A percentile compares a stretch with the other conserved stretches of the same genome.
phyloP scores from a whole-genome alignment of 2,329 filamentous ascomycete species.

The Phialophora verrucosa region DNA sequence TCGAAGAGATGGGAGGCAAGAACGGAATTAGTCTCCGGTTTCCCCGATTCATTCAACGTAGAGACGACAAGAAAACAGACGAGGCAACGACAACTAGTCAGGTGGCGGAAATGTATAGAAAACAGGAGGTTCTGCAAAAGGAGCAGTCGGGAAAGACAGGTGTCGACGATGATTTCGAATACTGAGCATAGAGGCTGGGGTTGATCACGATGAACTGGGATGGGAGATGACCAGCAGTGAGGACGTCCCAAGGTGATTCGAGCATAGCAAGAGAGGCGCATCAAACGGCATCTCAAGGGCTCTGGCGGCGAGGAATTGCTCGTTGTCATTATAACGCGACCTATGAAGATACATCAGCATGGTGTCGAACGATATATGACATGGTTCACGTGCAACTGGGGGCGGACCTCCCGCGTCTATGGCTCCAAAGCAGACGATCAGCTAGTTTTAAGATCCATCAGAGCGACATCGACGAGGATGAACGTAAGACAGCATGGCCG shows the following conservation, averaged over 20 bases:
- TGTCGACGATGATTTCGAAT: constrained; percentile 95
- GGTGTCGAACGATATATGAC: not conserved
- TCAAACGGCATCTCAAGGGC: not conserved
- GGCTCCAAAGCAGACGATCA: not conserved
- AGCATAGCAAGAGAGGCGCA: not conserved
- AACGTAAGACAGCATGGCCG: not conserved
- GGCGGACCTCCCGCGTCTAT: not conserved
- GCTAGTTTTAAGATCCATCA: not conserved
- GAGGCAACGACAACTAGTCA: constrained; percentile 82
- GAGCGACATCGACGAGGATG: too few relatives aligned
- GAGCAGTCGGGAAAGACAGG: constrained; percentile 83
- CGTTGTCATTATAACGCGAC: not conserved
- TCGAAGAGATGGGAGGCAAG: constrained; percentile 71
- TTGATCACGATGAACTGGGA: not conserved
- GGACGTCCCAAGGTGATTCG: not conserved
- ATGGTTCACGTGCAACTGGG: not conserved
- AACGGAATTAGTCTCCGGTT: constrained; percentile 89
- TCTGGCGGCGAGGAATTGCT: not conserved
- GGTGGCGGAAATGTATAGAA: constrained; percentile 95
- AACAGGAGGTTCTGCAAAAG: constrained; percentile 88
- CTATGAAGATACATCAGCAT: not conserved
- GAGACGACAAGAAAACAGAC: constrained; percentile 95
- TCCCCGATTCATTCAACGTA: constrained; percentile 85
- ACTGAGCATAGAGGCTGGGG: constrained; percentile 57
- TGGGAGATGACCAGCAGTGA: not conserved